Evolutionary conservation across 345 rosid genomes (phyloP), one percentile per base, ranked within the genome.

Genomic region (Citrus trifoliata): DNA sequence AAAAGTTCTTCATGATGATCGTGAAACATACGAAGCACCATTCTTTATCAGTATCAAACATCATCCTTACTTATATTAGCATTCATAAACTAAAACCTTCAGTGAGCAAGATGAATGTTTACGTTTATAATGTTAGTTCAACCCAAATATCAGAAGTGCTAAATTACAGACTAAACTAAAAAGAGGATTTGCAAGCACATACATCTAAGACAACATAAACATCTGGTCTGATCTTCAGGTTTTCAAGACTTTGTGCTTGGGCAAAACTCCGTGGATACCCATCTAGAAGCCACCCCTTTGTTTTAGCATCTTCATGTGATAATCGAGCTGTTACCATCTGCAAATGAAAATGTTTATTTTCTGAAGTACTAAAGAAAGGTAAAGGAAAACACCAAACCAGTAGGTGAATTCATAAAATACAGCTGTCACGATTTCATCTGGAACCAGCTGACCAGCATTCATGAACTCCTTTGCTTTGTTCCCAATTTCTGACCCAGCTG

Each of bases 261-360:
- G 95, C 77, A 77, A 76, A 85, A 85, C 87, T 92, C 80, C 96
- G 78, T 42, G 98, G 99, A 80, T 87, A 93, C 40, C 99, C 99
- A 87, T 95, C 98, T 21, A 93, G 92, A 85, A 93, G 98, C 99
- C 99, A 95, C 61, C 98, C 98, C 22, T 80, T 87, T 76, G 86
- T 84, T 86, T 87, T 90, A 73, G 87, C 93, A 84, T 95, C 98
- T 82, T 89, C 86, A 27, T 78, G 86, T 7, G 93, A 86, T 80
- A 94, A 80, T 71, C 95, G 82, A 67, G 81, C 79, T 4, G 86
- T 84, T 78, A 92, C 93, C 95, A 93, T 92, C 96, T 93, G 69
- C 37, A 80, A 63, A 81, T 65, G 21, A 78, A 74, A 73, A 83
- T 13, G 13, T 16, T 22, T 76, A 38, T 56, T 32, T 64, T 66